Evolutionary conservation across 2,329 filamentous ascomycete genomes (phyloP).

Genomic region (Fusarium hainanense): DNA sequence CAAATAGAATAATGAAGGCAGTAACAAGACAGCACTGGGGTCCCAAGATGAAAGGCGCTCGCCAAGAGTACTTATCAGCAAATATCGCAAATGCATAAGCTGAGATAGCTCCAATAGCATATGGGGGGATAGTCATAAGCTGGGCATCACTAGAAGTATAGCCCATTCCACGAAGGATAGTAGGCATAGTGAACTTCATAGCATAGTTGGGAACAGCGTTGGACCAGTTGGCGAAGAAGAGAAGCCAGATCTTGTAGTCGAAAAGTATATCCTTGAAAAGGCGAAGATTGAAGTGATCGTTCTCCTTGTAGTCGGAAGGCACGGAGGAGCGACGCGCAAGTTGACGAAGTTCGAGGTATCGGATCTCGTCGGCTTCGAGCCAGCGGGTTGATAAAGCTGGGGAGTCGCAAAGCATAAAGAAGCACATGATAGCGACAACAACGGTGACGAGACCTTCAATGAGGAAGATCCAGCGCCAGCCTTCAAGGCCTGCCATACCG

Average conservation of each 20-base stretch:
- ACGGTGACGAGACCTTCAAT: constrained; percentile 23
- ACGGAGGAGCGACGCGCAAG: constrained; percentile 3
- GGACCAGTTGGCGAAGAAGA: constrained; percentile 57
- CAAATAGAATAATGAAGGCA: constrained; percentile 16
- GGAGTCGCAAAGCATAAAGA: constrained; percentile 13
- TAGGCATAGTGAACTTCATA: constrained; percentile 52
- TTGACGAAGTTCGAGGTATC: constrained; percentile 16
- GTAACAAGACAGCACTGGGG: constrained; percentile 17
- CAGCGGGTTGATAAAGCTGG: constrained; percentile 14
- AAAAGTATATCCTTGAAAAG: constrained; percentile 53
- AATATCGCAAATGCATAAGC: constrained; percentile 20
- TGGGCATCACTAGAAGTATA: constrained; percentile 50
- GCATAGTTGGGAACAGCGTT: constrained; percentile 53
- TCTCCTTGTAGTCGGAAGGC: constrained; percentile 12
- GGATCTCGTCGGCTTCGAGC: constrained; percentile 16
- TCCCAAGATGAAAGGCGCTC: constrained; percentile 14
- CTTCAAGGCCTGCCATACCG: constrained; percentile 16
- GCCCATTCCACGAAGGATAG: constrained; percentile 56
- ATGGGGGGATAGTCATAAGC: constrained; percentile 39
- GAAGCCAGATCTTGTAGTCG: constrained; percentile 60
- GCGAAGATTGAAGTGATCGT: constrained; percentile 10
- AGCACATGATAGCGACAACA: constrained; percentile 11
- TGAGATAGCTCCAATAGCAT: constrained; percentile 20
- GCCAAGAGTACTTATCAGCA: constrained; percentile 21
- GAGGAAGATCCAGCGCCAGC: constrained; percentile 32